Evolutionary conservation across 805 yeast genomes (phyloP).

Genomic region (Cyberlindnera subsufficiens): DNA sequence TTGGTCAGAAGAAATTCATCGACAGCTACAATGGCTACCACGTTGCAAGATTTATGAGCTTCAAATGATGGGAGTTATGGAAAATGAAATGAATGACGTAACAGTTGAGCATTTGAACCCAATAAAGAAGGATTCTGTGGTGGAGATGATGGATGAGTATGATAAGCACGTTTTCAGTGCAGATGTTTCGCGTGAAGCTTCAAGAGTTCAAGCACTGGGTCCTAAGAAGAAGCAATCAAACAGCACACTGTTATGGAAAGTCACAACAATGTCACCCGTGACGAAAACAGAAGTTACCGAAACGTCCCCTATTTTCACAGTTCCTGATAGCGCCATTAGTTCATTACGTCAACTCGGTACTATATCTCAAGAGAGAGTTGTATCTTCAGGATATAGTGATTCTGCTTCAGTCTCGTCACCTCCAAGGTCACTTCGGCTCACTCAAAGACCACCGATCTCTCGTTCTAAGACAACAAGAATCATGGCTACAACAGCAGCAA

Average conservation of each 20-base stretch:
- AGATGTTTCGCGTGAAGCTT: slow-evolving; percentile 9
- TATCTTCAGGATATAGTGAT: background rate
- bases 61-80: slow-evolving; percentile 98
- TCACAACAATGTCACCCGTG: slow-evolving; percentile 17
- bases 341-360: slow-evolving; percentile 1
- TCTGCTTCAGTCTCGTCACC: background rate
- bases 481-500: slow-evolving; percentile 7
- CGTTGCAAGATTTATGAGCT: slow-evolving; percentile 89
- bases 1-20: slow-evolving; percentile 53
- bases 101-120: slow-evolving; percentile 53
- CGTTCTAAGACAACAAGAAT: slow-evolving; percentile 2
- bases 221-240: slow-evolving; percentile 9
- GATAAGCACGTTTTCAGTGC: slow-evolving; percentile 50
- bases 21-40: slow-evolving; percentile 75
- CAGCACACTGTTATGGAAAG: slow-evolving; percentile 18
- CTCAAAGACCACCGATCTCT: background rate
- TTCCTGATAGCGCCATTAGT: slow-evolving; percentile 6
- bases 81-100: slow-evolving; percentile 71
- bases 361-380: background rate
- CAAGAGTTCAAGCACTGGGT: background rate
- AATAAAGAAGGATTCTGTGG: slow-evolving; percentile 30
- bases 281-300: slow-evolving; percentile 17
- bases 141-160: slow-evolving; percentile 61
- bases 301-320: slow-evolving; percentile 14
- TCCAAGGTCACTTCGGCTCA: background rate